A percentile compares a stretch with the other conserved stretches of the same genome.
Evolutionary conservation across 164 flowering plant genomes (phyloP).

Genomic region (Saururus chinensis): DNA sequence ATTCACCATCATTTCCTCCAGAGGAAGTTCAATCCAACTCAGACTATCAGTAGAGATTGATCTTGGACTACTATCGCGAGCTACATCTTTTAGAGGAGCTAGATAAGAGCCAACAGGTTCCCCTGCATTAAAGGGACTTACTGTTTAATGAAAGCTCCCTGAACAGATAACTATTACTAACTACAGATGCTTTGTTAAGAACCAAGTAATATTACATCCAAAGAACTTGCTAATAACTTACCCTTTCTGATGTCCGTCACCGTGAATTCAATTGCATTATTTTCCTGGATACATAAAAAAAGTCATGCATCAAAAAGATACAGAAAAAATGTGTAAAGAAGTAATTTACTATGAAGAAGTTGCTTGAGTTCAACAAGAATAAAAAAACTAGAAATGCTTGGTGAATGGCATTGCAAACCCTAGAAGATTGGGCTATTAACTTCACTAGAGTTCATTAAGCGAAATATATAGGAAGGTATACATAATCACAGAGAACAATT

Average conservation of each 20-base stretch:
- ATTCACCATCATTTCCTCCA: conserved; percentile 32
- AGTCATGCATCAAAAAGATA: not conserved
- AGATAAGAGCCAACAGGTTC: conserved; percentile 61
- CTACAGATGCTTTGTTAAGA: not conserved
- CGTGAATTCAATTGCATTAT: conserved; percentile 47
- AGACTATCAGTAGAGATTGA: conserved; percentile 21
- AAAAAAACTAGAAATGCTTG: too few relatives aligned
- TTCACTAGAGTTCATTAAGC: too few relatives aligned
- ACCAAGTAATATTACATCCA: conserved; percentile 1
- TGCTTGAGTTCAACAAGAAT: too few relatives aligned
- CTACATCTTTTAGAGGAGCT: conserved; percentile 50
- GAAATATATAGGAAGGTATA: too few relatives aligned
- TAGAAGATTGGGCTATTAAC: too few relatives aligned
- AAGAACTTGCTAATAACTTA: conserved; percentile 13
- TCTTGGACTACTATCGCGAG: conserved; percentile 17
- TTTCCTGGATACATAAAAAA: conserved; percentile 38
- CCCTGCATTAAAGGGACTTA: conserved; percentile 30
- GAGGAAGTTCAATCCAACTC: conserved; percentile 54
- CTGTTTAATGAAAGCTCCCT: not conserved
- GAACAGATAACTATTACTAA: not conserved
- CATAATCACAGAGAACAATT: too few relatives aligned
- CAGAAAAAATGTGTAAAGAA: not conserved
- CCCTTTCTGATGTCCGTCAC: conserved; percentile 77
- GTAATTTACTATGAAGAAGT: too few relatives aligned
- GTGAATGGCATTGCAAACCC: too few relatives aligned